Percentiles rank a stretch among this genome's conserved stretches.
Conservation (phyloP, 192 early-diverging fungal species). For the Coemansia reversa region DNA sequence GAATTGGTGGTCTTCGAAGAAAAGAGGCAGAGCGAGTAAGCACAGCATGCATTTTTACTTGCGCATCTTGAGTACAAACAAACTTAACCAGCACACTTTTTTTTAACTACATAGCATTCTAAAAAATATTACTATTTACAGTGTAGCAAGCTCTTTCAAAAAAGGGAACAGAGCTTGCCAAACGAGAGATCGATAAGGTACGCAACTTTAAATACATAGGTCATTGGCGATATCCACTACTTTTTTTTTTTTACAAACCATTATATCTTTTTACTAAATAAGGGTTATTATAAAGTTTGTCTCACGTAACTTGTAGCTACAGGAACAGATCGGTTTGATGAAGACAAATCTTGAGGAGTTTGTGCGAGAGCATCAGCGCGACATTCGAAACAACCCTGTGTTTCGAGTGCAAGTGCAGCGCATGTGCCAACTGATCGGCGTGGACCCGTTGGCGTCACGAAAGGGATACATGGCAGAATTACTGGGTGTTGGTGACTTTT, state of each 20-base stretch:
- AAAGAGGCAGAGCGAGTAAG: constrained; percentile 52
- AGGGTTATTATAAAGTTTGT: no score
- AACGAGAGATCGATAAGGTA: constrained; percentile 57
- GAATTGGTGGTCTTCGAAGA: constrained; percentile 58
- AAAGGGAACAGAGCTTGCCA: constrained; percentile 47
- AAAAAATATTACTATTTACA: background rate
- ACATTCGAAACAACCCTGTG: constrained; percentile 82
- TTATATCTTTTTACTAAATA: no score
- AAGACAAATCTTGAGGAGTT: constrained; percentile 84
- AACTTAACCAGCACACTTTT: background rate
- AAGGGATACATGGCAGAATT: constrained; percentile 96
- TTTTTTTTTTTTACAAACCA: background rate
- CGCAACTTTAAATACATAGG: background rate
- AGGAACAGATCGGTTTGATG: constrained; percentile 68
- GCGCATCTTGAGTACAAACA: background rate
- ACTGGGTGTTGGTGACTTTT: constrained; percentile 94
- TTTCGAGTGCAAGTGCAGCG: constrained; percentile 89
- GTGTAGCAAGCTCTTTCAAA: constrained; percentile 27
- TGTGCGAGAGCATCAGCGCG: constrained; percentile 78
- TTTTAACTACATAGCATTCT: background rate
- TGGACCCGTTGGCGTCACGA: constrained; percentile 94
- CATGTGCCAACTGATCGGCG: constrained; percentile 92
- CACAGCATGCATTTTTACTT: background rate
- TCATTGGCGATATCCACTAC: background rate
- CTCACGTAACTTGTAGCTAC: constrained; percentile 49